Conservation (phyloP, 2,329 filamentous ascomycete species). For the Periconia sp. region DNA sequence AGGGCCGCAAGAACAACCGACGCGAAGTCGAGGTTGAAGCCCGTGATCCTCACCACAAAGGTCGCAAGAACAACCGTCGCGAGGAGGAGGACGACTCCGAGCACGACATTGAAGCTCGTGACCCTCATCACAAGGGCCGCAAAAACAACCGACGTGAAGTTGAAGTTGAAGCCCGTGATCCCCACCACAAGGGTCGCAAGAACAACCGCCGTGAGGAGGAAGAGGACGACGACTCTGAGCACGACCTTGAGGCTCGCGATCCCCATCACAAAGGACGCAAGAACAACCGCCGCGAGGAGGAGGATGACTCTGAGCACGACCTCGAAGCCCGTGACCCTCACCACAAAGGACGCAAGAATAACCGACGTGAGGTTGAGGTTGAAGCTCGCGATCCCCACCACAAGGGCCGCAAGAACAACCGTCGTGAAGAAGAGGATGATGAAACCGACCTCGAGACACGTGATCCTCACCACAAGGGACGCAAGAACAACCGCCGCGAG, state of each 20-base stretch:
- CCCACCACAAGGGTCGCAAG: conserved; percentile 3
- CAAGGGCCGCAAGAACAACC: not conserved
- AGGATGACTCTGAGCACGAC: not conserved
- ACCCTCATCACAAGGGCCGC: conserved; percentile 2
- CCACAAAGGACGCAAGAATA: conserved; percentile 4
- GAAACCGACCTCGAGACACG: conserved; percentile 4
- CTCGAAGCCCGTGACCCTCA: conserved; percentile 2
- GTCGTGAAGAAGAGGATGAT: conserved; percentile 2
- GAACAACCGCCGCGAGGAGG: not conserved
- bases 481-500: not conserved
- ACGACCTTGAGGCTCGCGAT: conserved; percentile 4
- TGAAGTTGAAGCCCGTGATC: conserved; percentile 4
- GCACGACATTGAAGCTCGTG: conserved; percentile 4
- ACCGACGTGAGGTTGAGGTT: conserved; percentile 1
- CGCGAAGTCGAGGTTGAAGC: conserved; percentile 2
- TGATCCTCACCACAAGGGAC: conserved; percentile 2
- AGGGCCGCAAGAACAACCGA: not conserved
- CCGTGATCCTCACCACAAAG: conserved; percentile 4
- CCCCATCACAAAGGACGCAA: conserved; percentile 3
- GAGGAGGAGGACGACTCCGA: not conserved
- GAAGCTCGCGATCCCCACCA: conserved; percentile 1
- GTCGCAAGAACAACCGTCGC: not conserved
- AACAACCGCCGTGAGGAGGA: conserved; percentile 1
- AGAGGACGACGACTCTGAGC: too few relatives aligned
- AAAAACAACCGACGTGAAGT: not conserved